Percentiles rank a stretch among this genome's conserved stretches.
Evolutionary conservation across 2,329 filamentous ascomycete species (phyloP).

Genomic region (Neonectria neomacrospora): DNA sequence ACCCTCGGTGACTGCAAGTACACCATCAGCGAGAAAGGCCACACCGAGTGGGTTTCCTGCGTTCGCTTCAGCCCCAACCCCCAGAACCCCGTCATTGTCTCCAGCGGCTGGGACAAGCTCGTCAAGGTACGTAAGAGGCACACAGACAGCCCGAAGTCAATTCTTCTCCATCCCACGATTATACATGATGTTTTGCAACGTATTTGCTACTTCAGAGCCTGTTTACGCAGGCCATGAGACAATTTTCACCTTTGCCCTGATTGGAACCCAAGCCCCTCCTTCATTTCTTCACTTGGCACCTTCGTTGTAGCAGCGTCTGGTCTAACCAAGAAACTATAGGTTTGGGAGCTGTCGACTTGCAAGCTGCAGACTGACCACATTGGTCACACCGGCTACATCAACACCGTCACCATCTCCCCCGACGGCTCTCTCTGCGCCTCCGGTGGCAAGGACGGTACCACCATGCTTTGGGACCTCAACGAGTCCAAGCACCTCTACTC

Average conservation of each 20-base stretch:
- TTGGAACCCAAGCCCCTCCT: constrained; percentile 47
- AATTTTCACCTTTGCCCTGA: constrained; percentile 90
- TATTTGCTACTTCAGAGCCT: constrained; percentile 99
- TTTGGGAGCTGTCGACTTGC: constrained; percentile 99
- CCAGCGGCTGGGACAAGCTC: constrained; percentile 98
- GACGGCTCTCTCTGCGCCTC: constrained; percentile 99
- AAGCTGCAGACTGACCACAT: constrained; percentile 99
- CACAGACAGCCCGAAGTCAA: neutral
- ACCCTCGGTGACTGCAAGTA: constrained; percentile 99
- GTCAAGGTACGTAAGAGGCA: constrained; percentile 84
- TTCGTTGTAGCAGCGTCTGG: neutral
- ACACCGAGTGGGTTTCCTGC: constrained; percentile 99
- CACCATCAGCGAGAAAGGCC: constrained; percentile 99
- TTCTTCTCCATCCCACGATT: neutral
- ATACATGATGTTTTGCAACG: constrained; percentile 92
- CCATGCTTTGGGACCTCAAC: constrained; percentile 99
- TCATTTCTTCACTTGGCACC: constrained; percentile 3
- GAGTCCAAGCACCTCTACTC: constrained; percentile 99
- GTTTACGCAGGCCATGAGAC: constrained; percentile 89
- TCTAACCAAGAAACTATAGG: constrained; percentile 63
- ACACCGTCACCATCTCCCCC: constrained; percentile 99
- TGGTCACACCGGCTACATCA: constrained; percentile 99
- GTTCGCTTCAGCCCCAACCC: constrained; percentile 99
- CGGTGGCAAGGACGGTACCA: constrained; percentile 99
- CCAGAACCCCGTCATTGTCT: constrained; percentile 99